phyloP scores from a whole-genome alignment of 305 asterid species.

The Coffea humblotiana region DNA sequence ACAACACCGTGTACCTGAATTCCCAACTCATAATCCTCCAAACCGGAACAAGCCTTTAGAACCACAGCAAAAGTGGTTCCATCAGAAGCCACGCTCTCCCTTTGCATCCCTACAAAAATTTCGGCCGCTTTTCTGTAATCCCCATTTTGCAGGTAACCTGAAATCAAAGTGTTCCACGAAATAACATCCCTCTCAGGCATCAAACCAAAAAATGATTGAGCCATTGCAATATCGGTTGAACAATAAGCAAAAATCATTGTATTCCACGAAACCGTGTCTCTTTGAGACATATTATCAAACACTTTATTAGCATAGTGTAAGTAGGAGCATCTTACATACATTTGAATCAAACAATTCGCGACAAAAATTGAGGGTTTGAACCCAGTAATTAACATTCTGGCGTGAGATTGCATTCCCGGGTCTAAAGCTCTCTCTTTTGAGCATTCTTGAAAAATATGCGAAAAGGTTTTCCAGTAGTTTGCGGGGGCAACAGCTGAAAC shows the following conservation, averaged over 20 bases:
- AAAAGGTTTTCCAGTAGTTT: conserved; percentile 50
- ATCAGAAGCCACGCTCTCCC: conserved; percentile 55
- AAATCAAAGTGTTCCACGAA: conserved; percentile 84
- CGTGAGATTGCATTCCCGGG: conserved; percentile 74
- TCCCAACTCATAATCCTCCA: conserved; percentile 54
- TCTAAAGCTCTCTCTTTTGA: conserved; percentile 45
- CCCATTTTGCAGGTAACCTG: conserved; percentile 72
- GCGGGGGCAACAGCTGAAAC: conserved; percentile 33
- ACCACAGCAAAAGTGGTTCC: conserved; percentile 65
- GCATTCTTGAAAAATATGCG: conserved; percentile 70
- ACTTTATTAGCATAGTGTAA: conserved; percentile 51
- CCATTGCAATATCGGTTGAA: conserved; percentile 35
- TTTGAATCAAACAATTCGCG: conserved; percentile 69
- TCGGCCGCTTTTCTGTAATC: conserved; percentile 39
- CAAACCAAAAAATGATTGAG: conserved; percentile 45
- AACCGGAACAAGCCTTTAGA: conserved; percentile 59
- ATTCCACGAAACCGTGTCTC: conserved; percentile 72
- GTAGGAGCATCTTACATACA: conserved; percentile 52
- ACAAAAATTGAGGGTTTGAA: conserved; percentile 77
- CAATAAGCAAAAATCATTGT: conserved; percentile 71
- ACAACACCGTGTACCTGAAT: conserved; percentile 69
- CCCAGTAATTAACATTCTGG: conserved; percentile 62
- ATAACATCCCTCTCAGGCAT: conserved; percentile 78
- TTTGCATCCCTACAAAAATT: conserved; percentile 57
- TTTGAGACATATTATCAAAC: conserved; percentile 66